Conservation (phyloP, 2,329 filamentous ascomycete species). For the Epichloe scottii region DNA sequence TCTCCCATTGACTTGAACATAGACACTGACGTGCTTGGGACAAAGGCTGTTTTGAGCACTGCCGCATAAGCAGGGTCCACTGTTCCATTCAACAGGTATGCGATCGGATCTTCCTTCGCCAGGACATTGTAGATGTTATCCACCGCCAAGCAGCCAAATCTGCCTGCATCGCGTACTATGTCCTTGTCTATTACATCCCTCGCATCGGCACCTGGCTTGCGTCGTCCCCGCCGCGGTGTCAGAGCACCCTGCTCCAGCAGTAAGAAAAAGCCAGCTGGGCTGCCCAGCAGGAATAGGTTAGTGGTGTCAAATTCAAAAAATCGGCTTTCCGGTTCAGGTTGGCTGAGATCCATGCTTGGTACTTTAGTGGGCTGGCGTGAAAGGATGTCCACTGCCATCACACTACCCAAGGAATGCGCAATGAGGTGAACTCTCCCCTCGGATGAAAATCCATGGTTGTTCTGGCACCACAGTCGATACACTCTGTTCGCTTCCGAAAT, state of each 20-base stretch:
- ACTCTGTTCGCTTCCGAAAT: constrained; percentile 87
- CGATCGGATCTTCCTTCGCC: constrained; percentile 59
- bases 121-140: constrained; percentile 97
- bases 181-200: constrained; percentile 42
- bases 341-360: constrained; percentile 35
- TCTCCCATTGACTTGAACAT: constrained; percentile 53
- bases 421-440: constrained; percentile 82
- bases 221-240: constrained; percentile 60
- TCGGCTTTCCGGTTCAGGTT: constrained; percentile 31
- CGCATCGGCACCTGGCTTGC: constrained; percentile 61
- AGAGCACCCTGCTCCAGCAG: constrained; percentile 64
- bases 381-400: constrained; percentile 86
- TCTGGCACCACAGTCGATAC: constrained; percentile 88
- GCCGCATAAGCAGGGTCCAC: constrained; percentile 71
- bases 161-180: constrained; percentile 66
- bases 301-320: constrained; percentile 87
- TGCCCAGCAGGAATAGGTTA: constrained; percentile 81
- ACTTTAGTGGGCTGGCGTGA: constrained; percentile 73
- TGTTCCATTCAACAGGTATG: constrained; percentile 82
- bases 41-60: constrained; percentile 62
- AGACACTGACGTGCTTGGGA: constrained; percentile 59
- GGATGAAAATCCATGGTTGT: constrained; percentile 76
- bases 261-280: constrained; percentile 85
- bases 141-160: constrained; percentile 81
- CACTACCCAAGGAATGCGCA: constrained; percentile 85